These are phyloP conservation scores for Sordariomycetes sp. DNA, from an alignment of 2,329 filamentous ascomycete species.

Conservation along the genomic window DNA sequence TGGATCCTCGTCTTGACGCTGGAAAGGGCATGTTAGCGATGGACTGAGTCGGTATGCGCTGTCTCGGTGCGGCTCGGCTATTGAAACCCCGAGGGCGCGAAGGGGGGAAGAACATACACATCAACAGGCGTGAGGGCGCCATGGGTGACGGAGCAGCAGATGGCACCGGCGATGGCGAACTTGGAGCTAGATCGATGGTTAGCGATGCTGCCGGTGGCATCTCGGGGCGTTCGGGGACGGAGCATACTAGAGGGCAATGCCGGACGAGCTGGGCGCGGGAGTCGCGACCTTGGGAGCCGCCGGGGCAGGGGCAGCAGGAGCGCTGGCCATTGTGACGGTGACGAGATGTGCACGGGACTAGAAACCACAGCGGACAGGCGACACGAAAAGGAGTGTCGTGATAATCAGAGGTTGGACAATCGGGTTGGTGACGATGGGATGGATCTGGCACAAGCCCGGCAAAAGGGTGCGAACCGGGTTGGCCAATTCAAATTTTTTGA, in stretches of 20 bases:
- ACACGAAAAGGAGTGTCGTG: background rate
- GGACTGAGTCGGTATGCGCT: background rate
- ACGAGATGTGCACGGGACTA: background rate
- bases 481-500: slow-evolving; percentile 1
- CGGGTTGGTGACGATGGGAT: background rate
- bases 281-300: background rate
- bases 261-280: slow-evolving; percentile 5
- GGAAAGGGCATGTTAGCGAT: slow-evolving; percentile 14
- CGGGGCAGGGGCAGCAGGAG: background rate
- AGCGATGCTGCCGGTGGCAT: background rate
- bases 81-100: background rate
- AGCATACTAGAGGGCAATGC: slow-evolving; percentile 4
- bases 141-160: slow-evolving; percentile 98
- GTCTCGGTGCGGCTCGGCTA: background rate
- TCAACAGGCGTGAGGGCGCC: slow-evolving; percentile 94
- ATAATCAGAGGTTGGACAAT: slow-evolving; percentile 1
- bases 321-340: slow-evolving; percentile 3
- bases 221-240: background rate
- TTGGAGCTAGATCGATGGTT: slow-evolving; percentile 41
- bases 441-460: slow-evolving; percentile 1
- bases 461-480: background rate
- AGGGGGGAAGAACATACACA: slow-evolving; percentile 54
- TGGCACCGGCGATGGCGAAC: slow-evolving; percentile 92
- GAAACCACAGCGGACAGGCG: background rate
- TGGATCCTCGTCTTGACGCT: slow-evolving; percentile 96